phyloP scores from a whole-genome alignment of 2,329 filamentous ascomycete species.

The Colletotrichum falcatum region DNA sequence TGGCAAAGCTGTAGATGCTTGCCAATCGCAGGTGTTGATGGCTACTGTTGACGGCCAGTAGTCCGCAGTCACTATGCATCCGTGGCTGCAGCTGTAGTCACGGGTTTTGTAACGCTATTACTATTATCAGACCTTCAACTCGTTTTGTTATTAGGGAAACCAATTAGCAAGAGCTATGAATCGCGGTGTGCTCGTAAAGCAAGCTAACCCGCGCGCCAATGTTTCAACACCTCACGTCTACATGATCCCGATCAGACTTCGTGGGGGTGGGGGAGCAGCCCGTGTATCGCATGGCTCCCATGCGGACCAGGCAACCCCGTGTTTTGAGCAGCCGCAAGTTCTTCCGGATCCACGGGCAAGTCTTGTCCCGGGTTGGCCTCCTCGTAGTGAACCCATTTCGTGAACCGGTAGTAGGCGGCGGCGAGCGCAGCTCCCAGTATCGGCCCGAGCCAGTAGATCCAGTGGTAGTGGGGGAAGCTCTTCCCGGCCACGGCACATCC shows the following conservation, averaged over 20 bases:
- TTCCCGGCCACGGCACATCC: constrained; percentile 55
- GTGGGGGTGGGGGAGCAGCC: not conserved
- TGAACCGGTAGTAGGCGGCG: constrained; percentile 54
- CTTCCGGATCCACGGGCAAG: constrained; percentile 11
- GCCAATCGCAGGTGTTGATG: too few species aligned
- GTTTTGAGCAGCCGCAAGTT: not conserved
- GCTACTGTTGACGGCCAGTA: too few species aligned
- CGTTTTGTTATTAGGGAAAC: not conserved
- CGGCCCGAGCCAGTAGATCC: constrained; percentile 62
- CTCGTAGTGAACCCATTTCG: constrained; percentile 59
- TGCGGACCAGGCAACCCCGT: not conserved
- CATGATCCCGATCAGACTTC: not conserved
- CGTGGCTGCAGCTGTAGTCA: too few species aligned
- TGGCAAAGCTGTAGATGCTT: constrained; percentile 1
- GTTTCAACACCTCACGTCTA: too few species aligned
- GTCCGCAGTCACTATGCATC: not conserved
- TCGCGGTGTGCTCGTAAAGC: not conserved
- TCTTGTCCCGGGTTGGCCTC: constrained; percentile 55
- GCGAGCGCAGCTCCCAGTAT: constrained; percentile 56
- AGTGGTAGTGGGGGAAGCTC: constrained; percentile 54
- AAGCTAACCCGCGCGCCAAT: not conserved
- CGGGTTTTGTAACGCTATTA: not conserved
- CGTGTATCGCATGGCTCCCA: not conserved
- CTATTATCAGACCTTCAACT: not conserved
- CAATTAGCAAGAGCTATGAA: not conserved